Conservation (phyloP, 2,329 filamentous ascomycete species). For the Claviceps capensis region DNA sequence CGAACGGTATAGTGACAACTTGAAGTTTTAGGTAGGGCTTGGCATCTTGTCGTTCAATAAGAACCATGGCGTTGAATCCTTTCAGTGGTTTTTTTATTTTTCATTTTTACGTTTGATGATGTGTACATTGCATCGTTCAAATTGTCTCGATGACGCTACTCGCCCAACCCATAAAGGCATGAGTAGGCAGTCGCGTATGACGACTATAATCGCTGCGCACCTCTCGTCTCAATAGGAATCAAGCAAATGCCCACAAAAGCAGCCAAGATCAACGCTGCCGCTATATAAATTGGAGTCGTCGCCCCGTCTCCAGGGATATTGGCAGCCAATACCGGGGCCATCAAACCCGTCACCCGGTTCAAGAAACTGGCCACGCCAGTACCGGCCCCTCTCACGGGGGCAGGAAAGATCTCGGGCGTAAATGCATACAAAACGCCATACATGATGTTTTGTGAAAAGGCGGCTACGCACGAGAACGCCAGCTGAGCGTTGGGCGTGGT, state of each 20-base stretch:
- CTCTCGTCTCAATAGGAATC: conserved; percentile 50
- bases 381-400: conserved; percentile 56
- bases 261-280: conserved; percentile 40
- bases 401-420: conserved; percentile 64
- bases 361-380: conserved; percentile 60
- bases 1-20: too few relatives aligned
- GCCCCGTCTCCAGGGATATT: conserved; percentile 44
- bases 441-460: conserved; percentile 64
- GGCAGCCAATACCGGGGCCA: conserved; percentile 55
- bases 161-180: too few relatives aligned
- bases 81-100: too few relatives aligned
- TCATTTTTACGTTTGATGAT: too few relatives aligned
- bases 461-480: conserved; percentile 52
- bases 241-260: conserved; percentile 46
- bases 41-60: too few relatives aligned
- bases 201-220: conserved; percentile 38
- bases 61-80: too few relatives aligned
- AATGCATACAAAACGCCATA: conserved; percentile 67
- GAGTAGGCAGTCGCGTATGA: neutral
- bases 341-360: conserved; percentile 52
- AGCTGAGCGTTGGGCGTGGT: conserved; percentile 44
- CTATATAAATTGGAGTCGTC: conserved; percentile 43
- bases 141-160: too few relatives aligned
- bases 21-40: too few relatives aligned
- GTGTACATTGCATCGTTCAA: too few relatives aligned